Conservation (phyloP, 441 rosid species). For the Pelargonium australe region DNA sequence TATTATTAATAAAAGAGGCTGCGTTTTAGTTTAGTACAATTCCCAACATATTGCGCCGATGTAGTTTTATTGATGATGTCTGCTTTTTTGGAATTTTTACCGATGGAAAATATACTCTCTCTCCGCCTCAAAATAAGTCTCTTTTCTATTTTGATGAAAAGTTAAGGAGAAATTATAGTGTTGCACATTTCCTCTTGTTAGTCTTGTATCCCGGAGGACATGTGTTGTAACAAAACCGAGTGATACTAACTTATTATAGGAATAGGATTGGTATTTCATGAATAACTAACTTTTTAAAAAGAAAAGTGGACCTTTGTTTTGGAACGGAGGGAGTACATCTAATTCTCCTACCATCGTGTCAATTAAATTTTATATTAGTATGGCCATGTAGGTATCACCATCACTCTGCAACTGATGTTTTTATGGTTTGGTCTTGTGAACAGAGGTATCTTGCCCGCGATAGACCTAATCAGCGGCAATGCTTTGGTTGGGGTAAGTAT, state of each 20-base stretch:
- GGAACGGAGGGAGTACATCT: too few species aligned
- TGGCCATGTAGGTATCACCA: neutral
- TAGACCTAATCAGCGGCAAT: slow-evolving; percentile 49
- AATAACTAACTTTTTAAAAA: too few species aligned
- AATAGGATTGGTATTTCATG: too few species aligned
- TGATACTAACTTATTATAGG: too few species aligned
- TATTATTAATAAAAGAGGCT: neutral
- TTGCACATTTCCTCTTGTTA: too few species aligned
- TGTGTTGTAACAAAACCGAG: too few species aligned
- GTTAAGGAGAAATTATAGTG: too few species aligned
- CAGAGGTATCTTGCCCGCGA: slow-evolving; percentile 95
- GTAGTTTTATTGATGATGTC: neutral
- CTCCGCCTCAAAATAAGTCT: too few species aligned
- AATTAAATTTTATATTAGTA: neutral
- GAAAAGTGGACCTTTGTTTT: too few species aligned
- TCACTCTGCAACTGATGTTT: slow-evolving; percentile 18
- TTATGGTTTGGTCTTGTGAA: slow-evolving; percentile 26
- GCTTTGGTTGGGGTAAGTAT: slow-evolving; percentile 69
- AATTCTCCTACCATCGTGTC: neutral
- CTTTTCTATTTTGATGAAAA: too few species aligned
- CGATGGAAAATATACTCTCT: neutral
- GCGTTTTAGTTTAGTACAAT: neutral
- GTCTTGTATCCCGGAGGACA: too few species aligned
- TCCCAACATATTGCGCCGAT: neutral
- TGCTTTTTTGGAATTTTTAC: neutral